Evolutionary conservation across 495 filamentous ascomycete species (phyloP), one percentile per base, ranked within the genome.

Genomic region (Parathielavia hyrcaniae): DNA sequence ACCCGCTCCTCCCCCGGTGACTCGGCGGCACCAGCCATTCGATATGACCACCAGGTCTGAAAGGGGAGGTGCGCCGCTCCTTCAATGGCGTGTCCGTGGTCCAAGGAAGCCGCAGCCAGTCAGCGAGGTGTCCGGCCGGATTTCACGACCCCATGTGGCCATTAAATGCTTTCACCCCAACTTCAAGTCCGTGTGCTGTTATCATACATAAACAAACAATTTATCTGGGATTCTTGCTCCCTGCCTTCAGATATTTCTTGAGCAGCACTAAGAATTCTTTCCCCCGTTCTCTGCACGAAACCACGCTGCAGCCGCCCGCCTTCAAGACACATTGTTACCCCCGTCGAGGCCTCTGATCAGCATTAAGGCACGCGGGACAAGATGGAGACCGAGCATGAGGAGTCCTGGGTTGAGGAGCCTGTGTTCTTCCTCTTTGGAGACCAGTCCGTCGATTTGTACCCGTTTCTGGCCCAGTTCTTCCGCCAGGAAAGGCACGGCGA

Each of bases 401-500:
- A 39, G 13, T 20, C 1, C 17, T 20, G 34, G 36, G 48, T 67
- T 64, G 66, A 72, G 66, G 67, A 71, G 65, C 67, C 75, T 66
- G 72, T 71, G 38, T 78, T 75, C 64, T 71, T 78, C 65, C 73
- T 87, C 64, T 90, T 91, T 69, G 89, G 88, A 75, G 88, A 93
- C 70, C 87, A 90, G 76, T 89, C 87, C 30, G 77, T 84, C 62
- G 84, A 88, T 66, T 84, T 85, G 53, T 83, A 86, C 61, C 75
- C 77, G 47, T 83, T 87, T 51, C 74, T 91, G 61, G 79, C 76
- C 75, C 77, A 75, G 60, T 87, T 70, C 63, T 85, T 66, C 60
- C 72, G 69, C 60, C 77, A 83, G 57, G 77, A 78, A 50, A 85
- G 84, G 63, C 82, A 83, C 59, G 84, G 88, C 65, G 73, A 83